Conservation (phyloP, 2,329 filamentous ascomycete genomes). For the Fusarium temperatum region DNA sequence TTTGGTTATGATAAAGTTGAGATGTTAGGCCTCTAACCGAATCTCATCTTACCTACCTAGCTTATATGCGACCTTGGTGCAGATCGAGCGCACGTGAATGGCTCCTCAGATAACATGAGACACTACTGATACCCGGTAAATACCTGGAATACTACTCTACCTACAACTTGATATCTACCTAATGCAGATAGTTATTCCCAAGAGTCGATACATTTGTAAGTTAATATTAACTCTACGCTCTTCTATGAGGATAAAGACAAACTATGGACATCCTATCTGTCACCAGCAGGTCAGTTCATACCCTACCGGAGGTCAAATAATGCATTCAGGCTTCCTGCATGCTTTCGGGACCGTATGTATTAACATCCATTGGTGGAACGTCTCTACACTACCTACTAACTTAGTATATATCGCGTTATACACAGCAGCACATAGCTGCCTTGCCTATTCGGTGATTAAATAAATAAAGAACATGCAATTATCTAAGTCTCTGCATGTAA, state of each 20-base stretch:
- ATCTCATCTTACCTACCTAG: neutral
- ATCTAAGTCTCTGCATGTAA: neutral
- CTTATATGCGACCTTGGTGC: neutral
- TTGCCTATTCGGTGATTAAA: no score
- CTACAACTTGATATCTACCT: neutral
- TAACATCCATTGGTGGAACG: neutral
- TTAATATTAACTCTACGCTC: neutral
- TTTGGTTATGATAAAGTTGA: neutral
- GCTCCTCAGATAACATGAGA: neutral
- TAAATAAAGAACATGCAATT: no score
- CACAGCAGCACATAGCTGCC: neutral
- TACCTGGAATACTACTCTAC: neutral
- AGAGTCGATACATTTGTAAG: neutral
- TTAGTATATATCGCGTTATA: neutral
- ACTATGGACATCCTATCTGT: no score
- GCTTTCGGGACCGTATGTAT: neutral
- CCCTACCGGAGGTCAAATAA: neutral
- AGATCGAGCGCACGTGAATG: conserved; percentile 17
- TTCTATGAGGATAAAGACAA: neutral
- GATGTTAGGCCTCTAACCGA: neutral
- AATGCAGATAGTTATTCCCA: neutral
- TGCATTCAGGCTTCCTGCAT: neutral
- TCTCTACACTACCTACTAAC: neutral
- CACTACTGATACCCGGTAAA: neutral
- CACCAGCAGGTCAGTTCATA: neutral